phyloP scores from a whole-genome alignment of 257 asterid species.

The Plantago ovata region DNA sequence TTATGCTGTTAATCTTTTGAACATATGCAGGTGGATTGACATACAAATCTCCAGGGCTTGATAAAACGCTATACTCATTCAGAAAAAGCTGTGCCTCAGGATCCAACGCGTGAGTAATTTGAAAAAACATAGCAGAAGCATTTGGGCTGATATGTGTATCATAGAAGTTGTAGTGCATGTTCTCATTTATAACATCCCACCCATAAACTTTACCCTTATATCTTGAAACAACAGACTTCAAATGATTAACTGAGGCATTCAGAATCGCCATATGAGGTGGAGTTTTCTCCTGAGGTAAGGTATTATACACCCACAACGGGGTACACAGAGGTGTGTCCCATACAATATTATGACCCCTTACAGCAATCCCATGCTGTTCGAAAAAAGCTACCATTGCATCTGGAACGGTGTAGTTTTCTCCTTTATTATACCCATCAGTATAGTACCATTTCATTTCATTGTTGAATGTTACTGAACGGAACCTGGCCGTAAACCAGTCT shows the following conservation, averaged over 20 bases:
- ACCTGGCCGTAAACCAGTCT: conserved; percentile 46
- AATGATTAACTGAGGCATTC: conserved; percentile 24
- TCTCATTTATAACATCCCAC: conserved; percentile 68
- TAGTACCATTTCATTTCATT: conserved; percentile 67
- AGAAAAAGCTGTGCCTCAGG: conserved; percentile 32
- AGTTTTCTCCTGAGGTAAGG: background rate
- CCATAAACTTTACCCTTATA: conserved; percentile 36
- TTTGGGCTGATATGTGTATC: conserved; percentile 44
- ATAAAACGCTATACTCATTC: conserved; percentile 48
- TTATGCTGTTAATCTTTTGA: conserved; percentile 33
- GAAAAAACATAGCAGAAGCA: conserved; percentile 48
- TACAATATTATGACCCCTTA: conserved; percentile 47
- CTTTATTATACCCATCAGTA: conserved; percentile 24
- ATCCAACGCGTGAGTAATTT: conserved; percentile 41
- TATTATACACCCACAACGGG: conserved; percentile 27
- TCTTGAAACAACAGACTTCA: conserved; percentile 40
- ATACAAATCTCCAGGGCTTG: conserved; percentile 29
- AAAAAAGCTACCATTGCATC: conserved; percentile 54
- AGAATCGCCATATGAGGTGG: conserved; percentile 27
- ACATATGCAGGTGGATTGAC: conserved; percentile 37
- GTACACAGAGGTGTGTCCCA: conserved; percentile 36
- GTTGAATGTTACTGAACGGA: conserved; percentile 39
- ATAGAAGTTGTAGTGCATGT: conserved; percentile 41
- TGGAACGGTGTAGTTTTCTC: conserved; percentile 40
- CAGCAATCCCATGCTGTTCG: conserved; percentile 22